A percentile compares a stretch with the other conserved stretches of the same genome.
phyloP scores from a whole-genome alignment of 108 stramenopile genomes.

The Cylindrotheca fusiformis region DNA sequence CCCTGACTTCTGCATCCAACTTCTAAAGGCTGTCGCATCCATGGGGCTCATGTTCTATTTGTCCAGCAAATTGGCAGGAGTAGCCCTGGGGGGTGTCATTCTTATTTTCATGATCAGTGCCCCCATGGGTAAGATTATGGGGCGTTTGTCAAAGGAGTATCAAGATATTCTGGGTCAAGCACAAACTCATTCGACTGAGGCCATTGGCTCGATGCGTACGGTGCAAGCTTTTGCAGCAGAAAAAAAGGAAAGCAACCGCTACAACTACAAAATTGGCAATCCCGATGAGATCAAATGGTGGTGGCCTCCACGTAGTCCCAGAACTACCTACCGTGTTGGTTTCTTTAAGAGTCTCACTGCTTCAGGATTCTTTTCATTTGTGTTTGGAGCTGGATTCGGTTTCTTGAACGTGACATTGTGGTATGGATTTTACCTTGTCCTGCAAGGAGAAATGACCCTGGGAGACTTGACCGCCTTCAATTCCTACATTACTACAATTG shows the following conservation, averaged over 20 bases:
- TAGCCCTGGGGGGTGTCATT: conserved; percentile 53
- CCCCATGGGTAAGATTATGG: conserved; percentile 53
- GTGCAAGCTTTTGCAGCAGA: conserved; percentile 82
- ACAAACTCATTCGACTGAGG: conserved; percentile 67
- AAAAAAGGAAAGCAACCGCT: conserved; percentile 47
- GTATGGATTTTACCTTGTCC: conserved; percentile 80
- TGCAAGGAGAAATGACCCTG: conserved; percentile 44
- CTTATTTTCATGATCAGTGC: conserved; percentile 42
- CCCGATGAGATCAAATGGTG: conserved; percentile 42
- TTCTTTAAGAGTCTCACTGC: conserved; percentile 47
- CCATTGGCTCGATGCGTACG: conserved; percentile 66
- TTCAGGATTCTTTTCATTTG: conserved; percentile 45
- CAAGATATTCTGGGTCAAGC: conserved; percentile 72
- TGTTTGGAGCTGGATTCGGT: conserved; percentile 53
- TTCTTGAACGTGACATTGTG: conserved; percentile 49
- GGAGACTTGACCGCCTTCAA: conserved; percentile 78
- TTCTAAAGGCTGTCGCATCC: conserved; percentile 40
- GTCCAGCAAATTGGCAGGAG: conserved; percentile 52
- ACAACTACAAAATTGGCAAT: conserved; percentile 50
- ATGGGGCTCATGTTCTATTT: conserved; percentile 72
- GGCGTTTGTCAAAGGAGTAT: conserved; percentile 52
- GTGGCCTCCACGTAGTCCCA: conserved; percentile 27
- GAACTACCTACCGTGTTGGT: conserved; percentile 62
- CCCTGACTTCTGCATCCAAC: conserved; percentile 49
- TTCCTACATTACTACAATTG: conserved; percentile 63